These are phyloP conservation scores for Aspergillus quadrilineatus DNA, from an alignment of 2,329 filamentous ascomycete genomes.

Conservation along the genomic window DNA sequence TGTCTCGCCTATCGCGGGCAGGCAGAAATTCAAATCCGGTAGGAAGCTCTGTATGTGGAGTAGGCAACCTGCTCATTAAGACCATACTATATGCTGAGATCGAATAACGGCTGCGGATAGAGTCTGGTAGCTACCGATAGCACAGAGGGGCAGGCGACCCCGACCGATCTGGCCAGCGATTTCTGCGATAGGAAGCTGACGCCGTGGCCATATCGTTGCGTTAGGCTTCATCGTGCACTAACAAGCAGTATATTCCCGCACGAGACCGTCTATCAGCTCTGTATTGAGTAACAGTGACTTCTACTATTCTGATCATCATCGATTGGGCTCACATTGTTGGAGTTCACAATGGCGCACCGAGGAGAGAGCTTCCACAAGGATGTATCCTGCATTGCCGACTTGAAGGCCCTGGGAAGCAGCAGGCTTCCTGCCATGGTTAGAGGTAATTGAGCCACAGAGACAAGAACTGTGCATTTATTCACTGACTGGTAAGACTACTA, in stretches of 20 bases:
- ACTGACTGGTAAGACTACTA: constrained; percentile 49
- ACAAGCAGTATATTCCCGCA: no score
- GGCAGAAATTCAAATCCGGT: no score
- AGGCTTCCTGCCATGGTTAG: constrained; percentile 43
- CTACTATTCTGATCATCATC: no score
- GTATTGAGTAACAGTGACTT: no score
- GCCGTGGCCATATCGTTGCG: neutral
- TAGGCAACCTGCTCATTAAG: no score
- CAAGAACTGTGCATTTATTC: neutral
- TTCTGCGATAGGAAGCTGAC: neutral
- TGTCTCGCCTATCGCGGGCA: no score
- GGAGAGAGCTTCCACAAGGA: constrained; percentile 31
- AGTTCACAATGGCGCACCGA: constrained; percentile 31
- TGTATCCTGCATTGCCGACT: constrained; percentile 37
- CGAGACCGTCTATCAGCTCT: no score
- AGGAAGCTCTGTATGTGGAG: no score
- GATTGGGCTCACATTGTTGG: neutral
- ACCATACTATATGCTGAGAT: no score
- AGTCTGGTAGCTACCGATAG: no score
- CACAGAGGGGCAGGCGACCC: neutral
- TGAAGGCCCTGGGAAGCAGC: constrained; percentile 41
- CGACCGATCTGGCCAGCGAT: neutral
- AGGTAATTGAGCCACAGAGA: constrained; percentile 22
- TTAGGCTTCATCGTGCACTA: no score
- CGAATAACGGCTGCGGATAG: no score